A percentile compares a stretch with the other conserved stretches of the same genome.
phyloP scores from a whole-genome alignment of 1,284 basidiomycete genomes.

The Melampsora occidentalis region DNA sequence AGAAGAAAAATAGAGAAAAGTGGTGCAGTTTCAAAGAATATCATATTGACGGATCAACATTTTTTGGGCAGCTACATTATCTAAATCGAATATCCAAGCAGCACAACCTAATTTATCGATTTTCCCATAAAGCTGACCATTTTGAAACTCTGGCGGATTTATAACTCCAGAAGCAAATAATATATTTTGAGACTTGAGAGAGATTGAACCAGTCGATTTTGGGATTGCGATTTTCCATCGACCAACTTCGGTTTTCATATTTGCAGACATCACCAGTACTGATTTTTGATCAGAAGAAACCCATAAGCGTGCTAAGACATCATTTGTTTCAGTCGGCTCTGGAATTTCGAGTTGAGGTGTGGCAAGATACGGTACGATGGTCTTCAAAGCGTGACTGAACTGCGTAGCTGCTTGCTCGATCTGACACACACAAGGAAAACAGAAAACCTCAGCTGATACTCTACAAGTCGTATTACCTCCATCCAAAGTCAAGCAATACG shows the following conservation, averaged over 20 bases:
- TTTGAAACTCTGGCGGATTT: not conserved
- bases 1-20: no score
- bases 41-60: no score
- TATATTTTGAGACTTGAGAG: not conserved
- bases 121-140: not conserved
- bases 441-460: not conserved
- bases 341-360: conserved; percentile 6
- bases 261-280: conserved; percentile 31
- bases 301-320: conserved; percentile 27
- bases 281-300: conserved; percentile 7
- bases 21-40: no score
- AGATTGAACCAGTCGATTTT: not conserved
- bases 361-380: conserved; percentile 8
- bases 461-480: not conserved
- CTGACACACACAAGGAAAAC: not conserved
- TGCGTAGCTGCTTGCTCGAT: conserved; percentile 18
- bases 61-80: no score
- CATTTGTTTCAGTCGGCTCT: conserved; percentile 16
- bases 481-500: no score
- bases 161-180: not conserved
- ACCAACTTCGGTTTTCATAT: conserved; percentile 11
- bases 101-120: not conserved
- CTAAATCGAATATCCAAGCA: not conserved
- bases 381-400: conserved; percentile 1
- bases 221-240: conserved; percentile 21